Conservation (phyloP, 768 basidiomycete species). For the Termitomyces sp. region DNA sequence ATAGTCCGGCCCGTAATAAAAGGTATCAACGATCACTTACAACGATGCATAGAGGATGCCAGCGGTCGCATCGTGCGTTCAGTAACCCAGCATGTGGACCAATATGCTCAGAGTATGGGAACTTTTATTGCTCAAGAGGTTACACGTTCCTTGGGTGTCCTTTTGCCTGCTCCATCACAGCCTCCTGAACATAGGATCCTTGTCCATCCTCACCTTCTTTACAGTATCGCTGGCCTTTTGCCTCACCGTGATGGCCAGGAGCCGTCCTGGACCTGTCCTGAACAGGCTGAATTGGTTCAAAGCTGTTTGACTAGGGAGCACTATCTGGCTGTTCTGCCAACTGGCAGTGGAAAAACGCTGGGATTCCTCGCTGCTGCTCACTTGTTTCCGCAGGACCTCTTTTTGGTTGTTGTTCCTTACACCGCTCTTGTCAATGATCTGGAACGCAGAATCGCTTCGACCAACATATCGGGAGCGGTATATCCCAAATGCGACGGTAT, state of each 20-base stretch:
- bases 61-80: too few species aligned
- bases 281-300: not conserved
- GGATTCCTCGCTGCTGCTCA: not conserved
- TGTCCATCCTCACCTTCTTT: not conserved
- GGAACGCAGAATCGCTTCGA: not conserved
- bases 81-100: too few species aligned
- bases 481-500: not conserved
- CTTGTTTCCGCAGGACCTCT: not conserved
- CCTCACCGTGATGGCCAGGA: too few species aligned
- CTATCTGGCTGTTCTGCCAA: not conserved
- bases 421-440: not conserved
- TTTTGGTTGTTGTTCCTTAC: not conserved
- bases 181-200: not conserved
- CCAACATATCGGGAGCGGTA: not conserved
- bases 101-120: not conserved
- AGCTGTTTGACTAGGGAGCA: not conserved
- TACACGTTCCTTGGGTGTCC: too few species aligned
- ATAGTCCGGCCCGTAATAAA: too few species aligned
- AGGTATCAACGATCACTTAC: too few species aligned
- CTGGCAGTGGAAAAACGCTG: not conserved
- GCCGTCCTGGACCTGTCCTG: too few species aligned
- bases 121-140: not conserved
- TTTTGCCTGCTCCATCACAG: fast-evolving
- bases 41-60: too few species aligned
- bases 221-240: too few species aligned